Conservation (phyloP, 371 early-diverging fungal species). For the Cokeromyces recurvatus region DNA sequence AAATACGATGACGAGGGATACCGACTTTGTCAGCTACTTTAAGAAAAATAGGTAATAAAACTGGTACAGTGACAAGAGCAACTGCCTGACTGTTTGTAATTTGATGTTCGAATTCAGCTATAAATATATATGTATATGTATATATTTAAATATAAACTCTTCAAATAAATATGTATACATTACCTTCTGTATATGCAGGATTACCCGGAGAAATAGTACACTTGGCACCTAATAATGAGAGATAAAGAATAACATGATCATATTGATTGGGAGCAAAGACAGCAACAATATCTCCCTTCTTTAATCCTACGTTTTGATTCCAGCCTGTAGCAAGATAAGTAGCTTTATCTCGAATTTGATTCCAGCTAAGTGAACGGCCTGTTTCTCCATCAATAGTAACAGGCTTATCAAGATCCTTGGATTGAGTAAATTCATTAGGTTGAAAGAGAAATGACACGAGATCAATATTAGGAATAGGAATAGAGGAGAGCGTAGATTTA, state of each 20-base stretch:
- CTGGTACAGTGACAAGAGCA: conserved; percentile 18
- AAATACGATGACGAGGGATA: conserved; percentile 11
- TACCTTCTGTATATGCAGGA: conserved; percentile 42
- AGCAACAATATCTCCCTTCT: conserved; percentile 70
- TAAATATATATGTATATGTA: no score
- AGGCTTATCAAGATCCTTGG: conserved; percentile 28
- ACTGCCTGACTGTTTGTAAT: conserved; percentile 6
- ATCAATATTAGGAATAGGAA: conserved; percentile 61
- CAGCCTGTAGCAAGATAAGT: conserved; percentile 15
- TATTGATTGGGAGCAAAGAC: conserved; percentile 69
- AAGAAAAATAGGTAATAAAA: conserved; percentile 13
- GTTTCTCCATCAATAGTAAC: conserved; percentile 59
- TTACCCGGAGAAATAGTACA: conserved; percentile 40
- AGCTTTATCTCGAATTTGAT: conserved; percentile 26
- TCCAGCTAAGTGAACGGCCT: conserved; percentile 54
- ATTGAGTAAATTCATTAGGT: conserved; percentile 28
- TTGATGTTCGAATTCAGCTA: conserved; percentile 24
- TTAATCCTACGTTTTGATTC: conserved; percentile 49
- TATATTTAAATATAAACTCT: no score
- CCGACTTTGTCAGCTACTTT: conserved; percentile 6
- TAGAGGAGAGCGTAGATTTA: conserved; percentile 19
- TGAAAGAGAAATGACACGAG: conserved; percentile 61
- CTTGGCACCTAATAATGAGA: conserved; percentile 37
- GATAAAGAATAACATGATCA: conserved; percentile 35
- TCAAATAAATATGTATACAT: background rate